phyloP scores from a whole-genome alignment of 1,139 yeast genomes.

The Candida smagusa region DNA sequence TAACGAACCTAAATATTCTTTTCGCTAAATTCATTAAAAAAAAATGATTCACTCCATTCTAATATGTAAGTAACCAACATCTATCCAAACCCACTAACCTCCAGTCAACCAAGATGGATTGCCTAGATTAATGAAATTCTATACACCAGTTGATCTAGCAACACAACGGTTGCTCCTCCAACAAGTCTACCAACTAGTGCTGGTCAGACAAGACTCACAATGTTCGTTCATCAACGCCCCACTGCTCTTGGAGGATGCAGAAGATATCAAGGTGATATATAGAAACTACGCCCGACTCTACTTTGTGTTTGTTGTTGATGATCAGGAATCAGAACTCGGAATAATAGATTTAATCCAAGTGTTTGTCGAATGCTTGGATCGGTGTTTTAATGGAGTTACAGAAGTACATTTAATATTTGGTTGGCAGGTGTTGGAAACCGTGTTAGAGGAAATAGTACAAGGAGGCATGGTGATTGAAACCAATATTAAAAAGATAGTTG shows the following conservation, averaged over 20 bases:
- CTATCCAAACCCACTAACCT: conserved; percentile 3
- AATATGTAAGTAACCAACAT: conserved; percentile 59
- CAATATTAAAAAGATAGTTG: conserved; percentile 75
- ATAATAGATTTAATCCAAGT: conserved; percentile 93
- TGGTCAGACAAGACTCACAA: conserved; percentile 64
- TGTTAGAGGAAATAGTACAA: conserved; percentile 86
- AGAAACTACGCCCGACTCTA: conserved; percentile 92
- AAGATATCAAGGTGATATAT: conserved; percentile 85
- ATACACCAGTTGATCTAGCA: conserved; percentile 80
- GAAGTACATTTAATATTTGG: conserved; percentile 95
- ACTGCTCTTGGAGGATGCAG: conserved; percentile 65
- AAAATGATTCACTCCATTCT: conserved; percentile 85
- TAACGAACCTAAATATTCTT: too few species aligned
- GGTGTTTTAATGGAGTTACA: conserved; percentile 91
- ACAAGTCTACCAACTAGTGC: conserved; percentile 71
- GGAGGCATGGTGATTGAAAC: conserved; percentile 99
- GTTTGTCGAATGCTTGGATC: conserved; percentile 90
- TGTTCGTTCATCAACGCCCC: conserved; percentile 85
- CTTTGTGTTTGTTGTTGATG: conserved; percentile 93
- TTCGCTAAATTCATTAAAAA: not conserved
- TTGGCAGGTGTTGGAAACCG: conserved; percentile 94
- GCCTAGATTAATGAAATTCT: conserved; percentile 87
- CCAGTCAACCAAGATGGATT: conserved; percentile 89
- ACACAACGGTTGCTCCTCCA: conserved; percentile 71
- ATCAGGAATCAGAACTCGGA: conserved; percentile 92